Conservation (phyloP, 176 grass and related monocot genomes). For the Avena atlantica region DNA sequence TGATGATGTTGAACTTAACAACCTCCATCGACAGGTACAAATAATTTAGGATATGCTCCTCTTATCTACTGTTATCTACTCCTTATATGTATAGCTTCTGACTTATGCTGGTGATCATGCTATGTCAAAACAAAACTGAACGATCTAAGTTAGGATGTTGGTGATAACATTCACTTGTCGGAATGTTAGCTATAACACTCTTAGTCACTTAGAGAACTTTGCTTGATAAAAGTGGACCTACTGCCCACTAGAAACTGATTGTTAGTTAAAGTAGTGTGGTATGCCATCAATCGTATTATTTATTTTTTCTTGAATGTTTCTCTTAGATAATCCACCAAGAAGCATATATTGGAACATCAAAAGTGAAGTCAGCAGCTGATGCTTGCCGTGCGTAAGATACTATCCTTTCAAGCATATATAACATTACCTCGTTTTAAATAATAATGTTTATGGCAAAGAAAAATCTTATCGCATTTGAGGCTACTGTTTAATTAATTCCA, state of each 20-base stretch:
- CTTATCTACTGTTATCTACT: not conserved
- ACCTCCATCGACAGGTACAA: constrained; percentile 89
- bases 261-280: not conserved
- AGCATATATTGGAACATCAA: constrained; percentile 74
- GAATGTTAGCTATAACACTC: not conserved
- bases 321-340: constrained; percentile 93
- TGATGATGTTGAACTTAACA: constrained; percentile 91
- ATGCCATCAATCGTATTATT: constrained; percentile 7
- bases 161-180: not conserved
- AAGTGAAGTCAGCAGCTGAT: constrained; percentile 92
- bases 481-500: constrained; percentile 28
- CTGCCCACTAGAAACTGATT: not conserved
- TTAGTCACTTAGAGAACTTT: not conserved
- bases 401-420: constrained; percentile 18
- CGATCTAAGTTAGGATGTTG: not conserved
- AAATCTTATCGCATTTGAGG: constrained; percentile 16
- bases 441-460: not conserved
- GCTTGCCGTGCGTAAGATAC: constrained; percentile 85
- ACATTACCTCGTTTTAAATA: not conserved
- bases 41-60: not conserved
- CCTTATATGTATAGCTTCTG: constrained; percentile 2
- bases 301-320: constrained; percentile 42
- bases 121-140: not conserved
- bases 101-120: not conserved
- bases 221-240: constrained; percentile 8